phyloP scores from a whole-genome alignment of 2,329 filamentous ascomycete species.

The Cladosporium austrohemisphaericum region DNA sequence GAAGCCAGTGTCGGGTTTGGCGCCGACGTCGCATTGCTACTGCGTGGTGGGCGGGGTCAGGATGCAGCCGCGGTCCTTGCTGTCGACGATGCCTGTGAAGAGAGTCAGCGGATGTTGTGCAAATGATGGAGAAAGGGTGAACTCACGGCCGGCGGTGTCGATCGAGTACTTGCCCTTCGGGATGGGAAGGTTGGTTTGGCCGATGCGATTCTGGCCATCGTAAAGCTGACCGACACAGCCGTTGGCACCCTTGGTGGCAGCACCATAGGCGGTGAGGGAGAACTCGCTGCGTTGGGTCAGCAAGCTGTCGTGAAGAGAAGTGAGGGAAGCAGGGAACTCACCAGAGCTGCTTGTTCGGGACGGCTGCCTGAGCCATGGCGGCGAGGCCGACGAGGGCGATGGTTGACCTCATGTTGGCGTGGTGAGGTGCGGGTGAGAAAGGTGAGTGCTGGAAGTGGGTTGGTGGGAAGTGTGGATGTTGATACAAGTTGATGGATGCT shows the following conservation, averaged over 20 bases:
- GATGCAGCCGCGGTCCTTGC: slow-evolving; percentile 58
- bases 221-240: slow-evolving; percentile 58
- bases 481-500: too few species aligned
- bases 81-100: slow-evolving; percentile 48
- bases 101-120: not conserved
- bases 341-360: slow-evolving; percentile 21
- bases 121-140: not conserved
- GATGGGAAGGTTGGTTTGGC: slow-evolving; percentile 39
- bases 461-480: too few species aligned
- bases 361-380: slow-evolving; percentile 36
- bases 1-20: slow-evolving; percentile 53
- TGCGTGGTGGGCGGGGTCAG: slow-evolving; percentile 58
- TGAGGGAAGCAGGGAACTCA: not conserved
- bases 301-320: not conserved
- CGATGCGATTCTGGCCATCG: slow-evolving; percentile 61
- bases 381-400: slow-evolving; percentile 24
- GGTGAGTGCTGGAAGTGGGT: too few species aligned
- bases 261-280: slow-evolving; percentile 43
- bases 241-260: slow-evolving; percentile 42
- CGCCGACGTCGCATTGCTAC: slow-evolving; percentile 59
- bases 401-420: slow-evolving; percentile 37
- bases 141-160: slow-evolving; percentile 44
- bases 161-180: slow-evolving; percentile 53
- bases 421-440: too few species aligned
- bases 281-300: slow-evolving; percentile 43